Percentiles rank a stretch among this genome's conserved stretches.
phyloP scores from a whole-genome alignment of 352 stramenopile species.

The Globisporangium nunn region DNA sequence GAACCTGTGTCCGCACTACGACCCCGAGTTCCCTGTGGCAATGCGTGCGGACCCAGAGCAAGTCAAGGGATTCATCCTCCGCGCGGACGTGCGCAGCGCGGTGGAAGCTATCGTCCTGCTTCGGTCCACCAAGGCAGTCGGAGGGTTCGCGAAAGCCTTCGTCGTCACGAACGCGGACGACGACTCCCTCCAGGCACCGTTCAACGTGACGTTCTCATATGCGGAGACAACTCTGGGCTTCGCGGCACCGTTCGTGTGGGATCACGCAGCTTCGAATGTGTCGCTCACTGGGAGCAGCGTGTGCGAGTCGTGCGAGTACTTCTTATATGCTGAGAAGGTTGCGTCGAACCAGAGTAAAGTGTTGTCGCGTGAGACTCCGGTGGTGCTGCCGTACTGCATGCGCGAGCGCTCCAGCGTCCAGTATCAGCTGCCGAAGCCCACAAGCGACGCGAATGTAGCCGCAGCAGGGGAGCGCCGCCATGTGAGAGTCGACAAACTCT shows the following conservation, averaged over 20 bases:
- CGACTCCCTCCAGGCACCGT: background rate
- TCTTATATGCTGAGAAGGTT: conserved; percentile 20
- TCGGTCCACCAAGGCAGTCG: conserved; percentile 19
- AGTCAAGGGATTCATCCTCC: conserved; percentile 25
- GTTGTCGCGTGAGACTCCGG: background rate
- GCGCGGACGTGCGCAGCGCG: conserved; percentile 6
- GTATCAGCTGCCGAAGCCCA: conserved; percentile 14
- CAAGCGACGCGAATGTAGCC: background rate
- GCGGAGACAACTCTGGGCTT: conserved; percentile 16
- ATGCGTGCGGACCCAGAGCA: conserved; percentile 14
- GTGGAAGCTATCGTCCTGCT: conserved; percentile 19
- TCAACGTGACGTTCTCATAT: conserved; percentile 16
- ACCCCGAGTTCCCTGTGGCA: conserved; percentile 13
- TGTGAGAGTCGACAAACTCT: conserved; percentile 15
- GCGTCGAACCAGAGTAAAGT: conserved; percentile 1
- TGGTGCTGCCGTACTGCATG: conserved; percentile 20
- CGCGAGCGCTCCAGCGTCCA: conserved; percentile 7
- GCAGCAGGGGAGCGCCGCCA: background rate
- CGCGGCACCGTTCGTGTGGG: conserved; percentile 12
- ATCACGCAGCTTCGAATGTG: background rate
- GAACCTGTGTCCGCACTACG: conserved; percentile 21
- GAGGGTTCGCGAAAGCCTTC: conserved; percentile 18
- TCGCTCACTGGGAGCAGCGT: background rate
- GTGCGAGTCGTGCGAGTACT: conserved; percentile 23
- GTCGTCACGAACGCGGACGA: conserved; percentile 3